A percentile compares a stretch with the other conserved stretches of the same genome.
phyloP scores from a whole-genome alignment of 441 rosid genomes.

The California macrophylla region DNA sequence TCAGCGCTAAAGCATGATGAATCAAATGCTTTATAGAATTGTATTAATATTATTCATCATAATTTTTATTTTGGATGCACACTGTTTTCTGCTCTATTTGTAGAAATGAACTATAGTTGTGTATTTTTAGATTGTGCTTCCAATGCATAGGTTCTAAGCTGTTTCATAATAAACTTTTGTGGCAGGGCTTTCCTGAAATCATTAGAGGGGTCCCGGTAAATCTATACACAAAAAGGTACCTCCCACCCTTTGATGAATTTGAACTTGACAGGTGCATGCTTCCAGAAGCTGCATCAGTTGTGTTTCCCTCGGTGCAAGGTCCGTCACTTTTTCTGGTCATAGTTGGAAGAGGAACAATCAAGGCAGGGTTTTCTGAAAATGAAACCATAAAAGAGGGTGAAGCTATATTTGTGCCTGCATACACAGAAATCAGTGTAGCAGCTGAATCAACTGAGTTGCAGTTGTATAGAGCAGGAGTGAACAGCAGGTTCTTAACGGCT shows the following conservation, averaged over 20 bases:
- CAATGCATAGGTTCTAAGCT: neutral
- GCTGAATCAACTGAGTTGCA: slow-evolving; percentile 25
- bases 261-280: slow-evolving; percentile 38
- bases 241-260: slow-evolving; percentile 45
- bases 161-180: neutral
- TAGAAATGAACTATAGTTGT: too few relatives aligned
- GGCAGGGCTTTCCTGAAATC: slow-evolving; percentile 37
- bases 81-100: too few relatives aligned
- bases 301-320: slow-evolving; percentile 31
- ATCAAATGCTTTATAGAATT: too few relatives aligned
- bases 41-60: too few relatives aligned
- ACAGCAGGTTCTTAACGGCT: slow-evolving; percentile 34
- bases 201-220: slow-evolving; percentile 29
- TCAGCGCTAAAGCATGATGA: too few relatives aligned
- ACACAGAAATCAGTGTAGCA: slow-evolving; percentile 24
- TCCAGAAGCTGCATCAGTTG: slow-evolving; percentile 23
- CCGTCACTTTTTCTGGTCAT: slow-evolving; percentile 33
- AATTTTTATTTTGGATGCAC: too few relatives aligned
- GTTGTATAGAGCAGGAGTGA: slow-evolving; percentile 40
- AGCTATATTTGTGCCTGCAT: slow-evolving; percentile 36
- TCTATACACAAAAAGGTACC: slow-evolving; percentile 30
- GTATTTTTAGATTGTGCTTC: neutral
- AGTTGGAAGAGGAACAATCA: slow-evolving; percentile 25
- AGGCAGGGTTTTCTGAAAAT: slow-evolving; percentile 14
- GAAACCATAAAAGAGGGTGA: slow-evolving; percentile 28